Evolutionary conservation across 192 early-diverging fungal genomes (phyloP).

Genomic region (Umbelopsis isabellina): DNA sequence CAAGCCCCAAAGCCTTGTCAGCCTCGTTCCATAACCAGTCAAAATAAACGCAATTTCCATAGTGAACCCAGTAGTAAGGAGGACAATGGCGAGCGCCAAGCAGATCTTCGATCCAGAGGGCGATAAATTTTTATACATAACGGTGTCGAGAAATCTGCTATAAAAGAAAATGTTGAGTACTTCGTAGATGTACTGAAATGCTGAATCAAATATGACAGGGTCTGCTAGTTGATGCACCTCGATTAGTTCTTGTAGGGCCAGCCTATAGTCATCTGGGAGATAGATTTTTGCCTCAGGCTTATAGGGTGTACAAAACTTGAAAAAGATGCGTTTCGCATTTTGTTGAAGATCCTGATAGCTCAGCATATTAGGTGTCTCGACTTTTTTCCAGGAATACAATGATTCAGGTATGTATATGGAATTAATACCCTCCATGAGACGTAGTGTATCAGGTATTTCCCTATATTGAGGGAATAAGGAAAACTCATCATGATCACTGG

Average conservation of each 20-base stretch:
- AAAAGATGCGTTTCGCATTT: conserved; percentile 39
- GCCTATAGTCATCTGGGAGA: conserved; percentile 44
- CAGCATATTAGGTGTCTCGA: neutral
- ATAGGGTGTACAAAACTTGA: conserved; percentile 34
- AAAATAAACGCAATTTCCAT: conserved; percentile 49
- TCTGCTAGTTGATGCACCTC: conserved; percentile 45
- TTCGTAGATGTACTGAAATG: conserved; percentile 45
- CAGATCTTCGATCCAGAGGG: conserved; percentile 16
- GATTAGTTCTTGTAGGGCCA: conserved; percentile 41
- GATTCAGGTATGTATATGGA: conserved; percentile 10
- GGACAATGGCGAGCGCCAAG: conserved; percentile 29
- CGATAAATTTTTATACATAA: conserved; percentile 46
- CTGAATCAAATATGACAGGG: conserved; percentile 48
- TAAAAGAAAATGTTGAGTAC: conserved; percentile 50
- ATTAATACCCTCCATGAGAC: neutral
- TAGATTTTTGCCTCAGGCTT: conserved; percentile 28
- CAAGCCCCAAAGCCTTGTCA: conserved; percentile 35
- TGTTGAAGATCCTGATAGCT: conserved; percentile 30
- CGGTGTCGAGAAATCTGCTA: conserved; percentile 42
- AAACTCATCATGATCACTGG: no score
- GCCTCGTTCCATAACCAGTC: conserved; percentile 27
- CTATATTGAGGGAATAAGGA: neutral
- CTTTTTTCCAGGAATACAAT: neutral
- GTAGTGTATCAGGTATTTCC: neutral
- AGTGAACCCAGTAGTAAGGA: conserved; percentile 36